phyloP scores from a whole-genome alignment of 129 eudicot genomes.

The Lactuca sativa region DNA sequence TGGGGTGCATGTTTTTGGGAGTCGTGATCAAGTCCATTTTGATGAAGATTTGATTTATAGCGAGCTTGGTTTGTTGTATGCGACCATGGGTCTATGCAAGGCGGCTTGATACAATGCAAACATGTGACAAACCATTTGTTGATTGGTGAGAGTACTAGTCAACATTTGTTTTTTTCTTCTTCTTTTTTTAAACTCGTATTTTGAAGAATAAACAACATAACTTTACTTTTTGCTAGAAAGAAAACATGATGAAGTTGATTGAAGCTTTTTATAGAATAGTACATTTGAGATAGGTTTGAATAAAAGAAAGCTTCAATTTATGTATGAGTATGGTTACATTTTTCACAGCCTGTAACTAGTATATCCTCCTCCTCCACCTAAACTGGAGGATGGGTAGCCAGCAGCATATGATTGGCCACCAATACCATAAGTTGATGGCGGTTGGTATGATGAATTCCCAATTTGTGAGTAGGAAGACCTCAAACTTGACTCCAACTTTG shows the following conservation, averaged over 20 bases:
- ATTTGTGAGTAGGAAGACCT: conserved; percentile 63
- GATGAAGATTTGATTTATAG: conserved; percentile 47
- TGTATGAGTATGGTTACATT: conserved; percentile 11
- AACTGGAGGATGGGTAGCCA: conserved; percentile 60
- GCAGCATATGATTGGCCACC: conserved; percentile 39
- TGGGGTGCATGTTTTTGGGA: conserved; percentile 57
- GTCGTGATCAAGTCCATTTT: conserved; percentile 48
- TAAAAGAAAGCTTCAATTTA: conserved; percentile 19
- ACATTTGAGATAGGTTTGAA: conserved; percentile 12
- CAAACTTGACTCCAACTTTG: conserved; percentile 54
- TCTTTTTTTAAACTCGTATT: neutral
- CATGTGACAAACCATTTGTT: neutral
- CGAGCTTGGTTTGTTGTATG: conserved; percentile 45
- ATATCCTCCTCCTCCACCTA: conserved; percentile 71
- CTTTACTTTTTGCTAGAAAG: neutral
- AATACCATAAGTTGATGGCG: conserved; percentile 36
- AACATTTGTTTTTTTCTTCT: neutral
- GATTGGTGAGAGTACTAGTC: too few relatives aligned
- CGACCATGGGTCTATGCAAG: conserved; percentile 35
- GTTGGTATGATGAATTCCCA: conserved; percentile 43
- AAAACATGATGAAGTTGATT: neutral
- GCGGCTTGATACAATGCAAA: conserved; percentile 21
- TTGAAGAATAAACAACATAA: neutral
- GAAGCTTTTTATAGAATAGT: conserved; percentile 18
- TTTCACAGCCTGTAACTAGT: conserved; percentile 59